Evolutionary conservation across 2,329 filamentous ascomycete species (phyloP), one percentile per base, ranked within the genome.

Genomic region (Cladosporium sp.): DNA sequence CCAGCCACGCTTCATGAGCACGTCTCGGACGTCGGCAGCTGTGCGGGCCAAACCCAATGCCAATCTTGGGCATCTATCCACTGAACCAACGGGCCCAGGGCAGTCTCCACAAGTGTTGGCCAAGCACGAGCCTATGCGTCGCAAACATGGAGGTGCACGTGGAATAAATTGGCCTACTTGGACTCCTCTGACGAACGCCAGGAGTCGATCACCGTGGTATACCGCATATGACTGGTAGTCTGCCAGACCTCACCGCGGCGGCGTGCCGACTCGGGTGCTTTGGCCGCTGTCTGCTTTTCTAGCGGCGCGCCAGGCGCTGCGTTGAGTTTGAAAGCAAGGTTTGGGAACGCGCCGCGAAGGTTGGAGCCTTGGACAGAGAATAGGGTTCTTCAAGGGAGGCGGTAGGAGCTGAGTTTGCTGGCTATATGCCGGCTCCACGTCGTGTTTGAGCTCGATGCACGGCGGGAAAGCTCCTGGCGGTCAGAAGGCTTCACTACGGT

Each of bases 141-240:
- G 36, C 51, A 64, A 57, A 64, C 61, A 64, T 64, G 61, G 61
- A 64, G 61, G 49, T 38, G 61, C 61, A 64, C 61, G 61, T 64
- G 61, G 61, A 32, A 44, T 64, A 44, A n/a, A 64, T 64, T 55
- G 28, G 54, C 21, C 32, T 34, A n/a, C 49, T 30, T 38, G 57
- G 21, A 47, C 55, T 26, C 15, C 34, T 47, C 61, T 64, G 61
- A 44, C 34, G 51, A 47, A 55, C 14, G 34, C 55, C n/a, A 58
- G 55, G 49, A 30, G 52, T 12, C 52, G 52, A 26, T 41, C 26
- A 26, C n/a, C 38, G n/a, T 38, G n/a, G 44, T 36, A 57, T 44
- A 36, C 36, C 47, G 28, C 34, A 18, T 47, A 38, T 47, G 26
- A 59, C 41, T 64, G 61, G 61, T 28, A 30, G 61, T 18, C 15